Evolutionary conservation across 2,329 filamentous ascomycete species (phyloP).

Genomic region (Aureobasidium sp.): DNA sequence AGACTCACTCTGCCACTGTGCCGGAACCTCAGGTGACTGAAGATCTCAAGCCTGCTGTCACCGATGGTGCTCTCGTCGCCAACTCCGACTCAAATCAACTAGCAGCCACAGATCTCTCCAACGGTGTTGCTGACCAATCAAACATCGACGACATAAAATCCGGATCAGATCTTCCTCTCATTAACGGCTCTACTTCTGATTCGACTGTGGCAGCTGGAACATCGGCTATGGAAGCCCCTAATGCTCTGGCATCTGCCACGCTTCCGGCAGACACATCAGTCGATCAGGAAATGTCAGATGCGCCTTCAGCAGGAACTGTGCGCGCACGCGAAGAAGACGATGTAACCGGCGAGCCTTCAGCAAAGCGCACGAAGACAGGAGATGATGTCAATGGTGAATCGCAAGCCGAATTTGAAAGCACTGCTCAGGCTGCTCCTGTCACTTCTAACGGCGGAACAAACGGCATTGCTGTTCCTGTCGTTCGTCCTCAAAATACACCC

Average conservation of each 20-base stretch:
- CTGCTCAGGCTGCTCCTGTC: slow-evolving; percentile 9
- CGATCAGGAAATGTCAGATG: slow-evolving; percentile 31
- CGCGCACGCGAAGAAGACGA: slow-evolving; percentile 72
- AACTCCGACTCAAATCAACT: neutral
- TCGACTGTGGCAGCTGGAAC: neutral
- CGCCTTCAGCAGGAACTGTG: slow-evolving; percentile 39
- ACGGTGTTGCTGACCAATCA: slow-evolving; percentile 45
- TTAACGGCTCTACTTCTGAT: neutral
- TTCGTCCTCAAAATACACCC: slow-evolving; percentile 24
- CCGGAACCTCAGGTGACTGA: slow-evolving; percentile 17
- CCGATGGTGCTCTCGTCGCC: neutral
- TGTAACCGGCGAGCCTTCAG: slow-evolving; percentile 53
- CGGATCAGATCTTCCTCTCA: neutral
- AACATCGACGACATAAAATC: slow-evolving; percentile 16
- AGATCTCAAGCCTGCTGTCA: neutral
- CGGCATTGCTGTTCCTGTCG: slow-evolving; percentile 10
- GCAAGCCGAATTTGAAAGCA: slow-evolving; percentile 22
- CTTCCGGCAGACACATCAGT: neutral
- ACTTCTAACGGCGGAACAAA: slow-evolving; percentile 16
- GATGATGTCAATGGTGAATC: slow-evolving; percentile 27
- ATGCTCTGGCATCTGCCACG: neutral
- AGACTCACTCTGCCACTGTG: slow-evolving; percentile 16
- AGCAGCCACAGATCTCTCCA: slow-evolving; percentile 6
- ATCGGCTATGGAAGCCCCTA: slow-evolving; percentile 14
- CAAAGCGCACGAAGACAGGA: slow-evolving; percentile 76